These are phyloP conservation scores for Ambispora gerdemannii DNA, from an alignment of 192 early-diverging fungal species.

Conservation along the genomic window DNA sequence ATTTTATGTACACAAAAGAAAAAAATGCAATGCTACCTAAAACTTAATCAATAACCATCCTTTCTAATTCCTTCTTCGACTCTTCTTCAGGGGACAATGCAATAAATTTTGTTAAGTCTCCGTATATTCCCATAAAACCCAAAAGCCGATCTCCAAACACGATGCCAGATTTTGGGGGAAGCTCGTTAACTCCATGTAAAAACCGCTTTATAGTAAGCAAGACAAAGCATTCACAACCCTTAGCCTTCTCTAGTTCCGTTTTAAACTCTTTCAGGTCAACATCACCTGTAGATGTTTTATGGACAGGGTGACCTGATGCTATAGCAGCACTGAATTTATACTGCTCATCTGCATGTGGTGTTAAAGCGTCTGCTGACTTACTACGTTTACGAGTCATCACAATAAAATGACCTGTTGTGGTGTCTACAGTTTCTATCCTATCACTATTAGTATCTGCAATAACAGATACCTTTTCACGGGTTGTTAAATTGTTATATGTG, in stretches of 20 bases:
- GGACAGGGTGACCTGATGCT: not conserved
- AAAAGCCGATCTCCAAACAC: not conserved
- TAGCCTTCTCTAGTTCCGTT: constrained; percentile 9
- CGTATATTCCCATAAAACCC: not conserved
- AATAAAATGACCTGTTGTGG: not conserved
- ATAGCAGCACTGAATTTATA: constrained; percentile 9
- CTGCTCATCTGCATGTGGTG: constrained; percentile 14
- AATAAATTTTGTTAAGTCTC: constrained; percentile 7
- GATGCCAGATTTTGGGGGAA: not conserved
- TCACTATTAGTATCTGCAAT: not conserved
- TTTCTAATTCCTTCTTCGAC: not conserved
- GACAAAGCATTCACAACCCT: not conserved
- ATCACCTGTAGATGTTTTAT: not conserved
- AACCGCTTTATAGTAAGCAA: not conserved
- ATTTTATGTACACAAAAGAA: no score
- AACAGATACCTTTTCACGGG: not conserved
- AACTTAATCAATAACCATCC: no score
- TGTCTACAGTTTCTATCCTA: not conserved
- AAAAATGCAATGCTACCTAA: no score
- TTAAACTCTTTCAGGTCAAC: not conserved
- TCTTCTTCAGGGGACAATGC: not conserved
- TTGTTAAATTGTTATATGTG: not conserved
- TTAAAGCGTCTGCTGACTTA: not conserved
- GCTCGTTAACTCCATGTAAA: not conserved
- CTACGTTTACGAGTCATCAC: not conserved